Evolutionary conservation across 164 flowering plant genomes (phyloP).

Genomic region (Cinnamomum micranthum): DNA sequence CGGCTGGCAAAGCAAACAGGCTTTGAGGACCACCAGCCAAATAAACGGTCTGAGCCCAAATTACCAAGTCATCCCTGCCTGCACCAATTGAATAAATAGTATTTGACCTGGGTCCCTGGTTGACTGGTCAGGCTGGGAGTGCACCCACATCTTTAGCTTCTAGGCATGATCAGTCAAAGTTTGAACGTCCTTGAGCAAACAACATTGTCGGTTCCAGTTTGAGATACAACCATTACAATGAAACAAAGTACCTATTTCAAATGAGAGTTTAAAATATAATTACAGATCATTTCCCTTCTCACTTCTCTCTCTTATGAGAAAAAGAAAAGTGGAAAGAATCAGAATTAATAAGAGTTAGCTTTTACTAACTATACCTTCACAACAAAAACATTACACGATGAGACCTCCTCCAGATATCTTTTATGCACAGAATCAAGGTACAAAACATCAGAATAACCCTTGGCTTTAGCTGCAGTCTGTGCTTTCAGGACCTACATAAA

Average conservation of each 20-base stretch:
- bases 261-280: background rate
- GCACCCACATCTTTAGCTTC: no score
- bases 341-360: background rate
- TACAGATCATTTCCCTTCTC: background rate
- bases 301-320: background rate
- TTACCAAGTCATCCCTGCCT: no score
- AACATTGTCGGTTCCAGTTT: no score
- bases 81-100: no score
- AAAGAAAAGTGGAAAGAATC: background rate
- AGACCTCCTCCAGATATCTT: constrained; percentile 63
- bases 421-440: constrained; percentile 57
- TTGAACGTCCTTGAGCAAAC: no score
- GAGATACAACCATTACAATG: background rate
- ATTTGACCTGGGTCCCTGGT: no score
- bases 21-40: no score
- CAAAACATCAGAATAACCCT: constrained; percentile 69
- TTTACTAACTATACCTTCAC: constrained; percentile 45
- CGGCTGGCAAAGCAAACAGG: no score
- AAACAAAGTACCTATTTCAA: background rate
- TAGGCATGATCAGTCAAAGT: no score
- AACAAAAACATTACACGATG: constrained; percentile 65
- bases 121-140: no score
- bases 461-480: constrained; percentile 40
- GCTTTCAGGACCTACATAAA: constrained; percentile 50
- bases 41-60: no score